Percentiles rank a stretch among this genome's conserved stretches.
phyloP scores from a whole-genome alignment of 331 rosid species.

The Acacia concinna region DNA sequence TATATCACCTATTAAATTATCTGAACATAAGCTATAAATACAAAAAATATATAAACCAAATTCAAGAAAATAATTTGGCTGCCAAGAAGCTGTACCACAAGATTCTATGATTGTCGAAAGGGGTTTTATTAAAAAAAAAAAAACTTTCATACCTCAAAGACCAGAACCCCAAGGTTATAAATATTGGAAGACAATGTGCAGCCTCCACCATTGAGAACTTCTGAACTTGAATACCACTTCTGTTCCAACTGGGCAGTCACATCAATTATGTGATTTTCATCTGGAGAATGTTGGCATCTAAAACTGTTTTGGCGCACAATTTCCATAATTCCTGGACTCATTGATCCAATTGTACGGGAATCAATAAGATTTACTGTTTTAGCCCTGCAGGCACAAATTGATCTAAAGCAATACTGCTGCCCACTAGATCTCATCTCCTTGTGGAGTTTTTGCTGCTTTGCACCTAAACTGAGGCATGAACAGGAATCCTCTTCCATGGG shows the following conservation, averaged over 20 bases:
- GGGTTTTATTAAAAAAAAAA: background rate
- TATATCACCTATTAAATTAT: background rate
- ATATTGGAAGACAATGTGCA: conserved; percentile 61
- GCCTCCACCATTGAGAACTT: conserved; percentile 40
- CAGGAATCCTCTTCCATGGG: conserved; percentile 33
- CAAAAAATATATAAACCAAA: conserved; percentile 6
- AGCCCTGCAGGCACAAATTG: conserved; percentile 20
- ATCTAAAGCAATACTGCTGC: conserved; percentile 28
- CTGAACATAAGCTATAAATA: background rate
- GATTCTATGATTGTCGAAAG: background rate
- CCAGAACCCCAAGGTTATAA: conserved; percentile 70
- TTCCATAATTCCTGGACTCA: conserved; percentile 31
- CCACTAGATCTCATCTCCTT: conserved; percentile 36
- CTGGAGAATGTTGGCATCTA: conserved; percentile 28
- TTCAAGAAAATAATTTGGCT: conserved; percentile 5
- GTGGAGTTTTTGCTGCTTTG: conserved; percentile 42
- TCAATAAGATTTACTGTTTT: conserved; percentile 21
- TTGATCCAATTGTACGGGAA: conserved; percentile 12
- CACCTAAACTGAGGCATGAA: conserved; percentile 32
- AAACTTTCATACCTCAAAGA: conserved; percentile 62
- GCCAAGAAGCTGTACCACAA: conserved; percentile 1
- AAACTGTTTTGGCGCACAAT: conserved; percentile 19
- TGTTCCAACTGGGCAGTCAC: conserved; percentile 45
- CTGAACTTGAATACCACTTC: conserved; percentile 72
- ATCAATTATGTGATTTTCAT: conserved; percentile 33